A percentile compares a stretch with the other conserved stretches of the same genome.
Evolutionary conservation across 2,329 filamentous ascomycete species (phyloP).

Genomic region (Lachnellula suecica): DNA sequence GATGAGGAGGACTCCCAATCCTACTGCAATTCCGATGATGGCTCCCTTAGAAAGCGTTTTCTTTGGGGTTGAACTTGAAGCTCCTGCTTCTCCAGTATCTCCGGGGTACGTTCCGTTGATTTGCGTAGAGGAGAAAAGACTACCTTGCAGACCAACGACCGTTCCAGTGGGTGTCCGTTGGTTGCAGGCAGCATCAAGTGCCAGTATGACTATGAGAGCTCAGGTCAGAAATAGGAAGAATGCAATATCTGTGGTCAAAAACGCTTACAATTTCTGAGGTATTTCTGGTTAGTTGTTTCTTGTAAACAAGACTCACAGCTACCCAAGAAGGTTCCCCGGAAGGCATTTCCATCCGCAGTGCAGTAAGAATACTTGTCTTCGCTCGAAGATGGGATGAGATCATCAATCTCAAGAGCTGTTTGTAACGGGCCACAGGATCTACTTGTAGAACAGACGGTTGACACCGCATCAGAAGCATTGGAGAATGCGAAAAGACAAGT

Average conservation of each 20-base stretch:
- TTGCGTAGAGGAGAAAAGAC: conserved; percentile 24
- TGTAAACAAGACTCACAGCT: conserved; percentile 18
- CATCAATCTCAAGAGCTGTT: conserved; percentile 23
- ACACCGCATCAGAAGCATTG: conserved; percentile 22
- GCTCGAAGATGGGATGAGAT: conserved; percentile 19
- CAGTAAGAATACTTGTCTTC: conserved; percentile 29
- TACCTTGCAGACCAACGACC: conserved; percentile 25
- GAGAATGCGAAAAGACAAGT: conserved; percentile 27
- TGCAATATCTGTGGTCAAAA: too few species aligned
- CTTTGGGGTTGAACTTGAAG: conserved; percentile 3
- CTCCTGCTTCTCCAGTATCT: conserved; percentile 3
- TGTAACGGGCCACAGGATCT: conserved; percentile 25
- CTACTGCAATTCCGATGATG: conserved; percentile 29
- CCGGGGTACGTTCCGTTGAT: conserved; percentile 24
- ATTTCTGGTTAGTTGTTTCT: conserved; percentile 5
- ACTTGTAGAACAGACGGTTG: conserved; percentile 25
- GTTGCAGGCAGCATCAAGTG: conserved; percentile 27
- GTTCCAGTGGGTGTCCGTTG: conserved; percentile 23
- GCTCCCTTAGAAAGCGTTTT: conserved; percentile 16
- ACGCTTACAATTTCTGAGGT: conserved; percentile 22
- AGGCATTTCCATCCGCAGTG: conserved; percentile 17
- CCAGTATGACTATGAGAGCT: conserved; percentile 23
- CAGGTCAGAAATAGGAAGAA: conserved; percentile 3
- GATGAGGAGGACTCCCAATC: conserved; percentile 14
- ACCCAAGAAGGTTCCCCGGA: conserved; percentile 10